phyloP scores from a whole-genome alignment of 2,329 filamentous ascomycete species.

The Penicillium sp. region DNA sequence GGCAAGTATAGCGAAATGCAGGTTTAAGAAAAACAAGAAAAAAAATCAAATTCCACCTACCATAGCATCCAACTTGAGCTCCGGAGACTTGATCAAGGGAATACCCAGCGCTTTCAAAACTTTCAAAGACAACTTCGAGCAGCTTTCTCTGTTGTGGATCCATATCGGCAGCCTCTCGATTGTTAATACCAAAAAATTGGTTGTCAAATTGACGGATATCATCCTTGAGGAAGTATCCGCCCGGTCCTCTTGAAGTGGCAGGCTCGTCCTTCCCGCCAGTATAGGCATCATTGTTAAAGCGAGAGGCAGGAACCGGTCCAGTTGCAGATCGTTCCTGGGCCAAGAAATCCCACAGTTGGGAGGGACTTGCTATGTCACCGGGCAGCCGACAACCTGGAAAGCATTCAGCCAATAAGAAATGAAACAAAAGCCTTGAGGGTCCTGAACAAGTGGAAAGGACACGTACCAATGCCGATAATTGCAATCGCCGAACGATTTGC shows the following conservation, averaged over 20 bases:
- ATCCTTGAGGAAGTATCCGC: neutral
- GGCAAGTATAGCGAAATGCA: too few relatives aligned
- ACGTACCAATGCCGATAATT: too few relatives aligned
- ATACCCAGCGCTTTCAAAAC: conserved; percentile 23
- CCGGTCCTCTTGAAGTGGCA: neutral
- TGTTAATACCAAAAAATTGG: conserved; percentile 24
- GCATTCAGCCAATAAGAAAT: too few relatives aligned
- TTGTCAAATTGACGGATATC: conserved; percentile 20
- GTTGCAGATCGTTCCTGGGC: neutral
- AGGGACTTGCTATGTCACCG: neutral
- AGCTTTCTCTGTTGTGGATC: conserved; percentile 30
- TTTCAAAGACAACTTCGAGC: conserved; percentile 28
- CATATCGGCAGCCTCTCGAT: conserved; percentile 20
- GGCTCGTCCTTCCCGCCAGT: neutral
- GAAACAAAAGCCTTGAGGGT: too few relatives aligned
- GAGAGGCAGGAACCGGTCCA: neutral
- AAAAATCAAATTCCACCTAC: too few relatives aligned
- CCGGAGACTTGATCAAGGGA: too few relatives aligned
- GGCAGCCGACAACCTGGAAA: too few relatives aligned
- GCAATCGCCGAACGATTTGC: too few relatives aligned
- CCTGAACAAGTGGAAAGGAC: too few relatives aligned
- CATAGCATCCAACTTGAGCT: too few relatives aligned
- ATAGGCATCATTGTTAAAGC: neutral
- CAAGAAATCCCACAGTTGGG: neutral
- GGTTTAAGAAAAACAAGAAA: too few relatives aligned